A percentile compares a stretch with the other conserved stretches of the same genome.
Evolutionary conservation across 78 protist genomes (phyloP).

Genomic region (Monocercomonoides exilis): DNA sequence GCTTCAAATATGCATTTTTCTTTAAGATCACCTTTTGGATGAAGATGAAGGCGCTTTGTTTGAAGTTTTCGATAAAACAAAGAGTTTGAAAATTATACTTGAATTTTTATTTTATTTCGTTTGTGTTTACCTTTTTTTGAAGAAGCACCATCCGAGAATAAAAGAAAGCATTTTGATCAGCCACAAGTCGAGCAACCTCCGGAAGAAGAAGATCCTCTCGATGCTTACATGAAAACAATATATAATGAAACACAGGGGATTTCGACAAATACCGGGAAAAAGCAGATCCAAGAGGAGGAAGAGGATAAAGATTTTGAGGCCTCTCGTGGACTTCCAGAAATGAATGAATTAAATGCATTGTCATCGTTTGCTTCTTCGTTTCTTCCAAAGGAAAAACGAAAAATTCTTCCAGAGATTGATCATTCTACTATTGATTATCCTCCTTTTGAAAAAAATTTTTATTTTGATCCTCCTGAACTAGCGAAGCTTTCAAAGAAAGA

Average conservation of each 20-base stretch:
- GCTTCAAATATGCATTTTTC: too few relatives aligned
- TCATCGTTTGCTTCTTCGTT: neutral
- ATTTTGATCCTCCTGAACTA: slow-evolving; percentile 66
- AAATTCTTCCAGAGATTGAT: slow-evolving; percentile 51
- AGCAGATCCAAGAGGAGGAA: neutral
- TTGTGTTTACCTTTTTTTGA: too few relatives aligned
- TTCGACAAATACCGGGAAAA: neutral
- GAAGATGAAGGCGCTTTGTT: too few relatives aligned
- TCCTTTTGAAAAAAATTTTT: slow-evolving; percentile 70
- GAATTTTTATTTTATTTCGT: too few relatives aligned
- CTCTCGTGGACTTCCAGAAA: neutral
- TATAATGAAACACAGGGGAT: neutral
- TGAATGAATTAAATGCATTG: neutral
- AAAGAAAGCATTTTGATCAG: too few relatives aligned
- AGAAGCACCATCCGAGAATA: too few relatives aligned
- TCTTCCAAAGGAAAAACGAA: neutral
- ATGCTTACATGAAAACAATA: slow-evolving; percentile 20
- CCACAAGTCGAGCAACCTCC: too few relatives aligned
- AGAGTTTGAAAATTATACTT: too few relatives aligned
- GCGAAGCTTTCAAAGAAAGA: slow-evolving; percentile 48
- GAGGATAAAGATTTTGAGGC: slow-evolving; percentile 4
- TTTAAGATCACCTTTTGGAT: too few relatives aligned
- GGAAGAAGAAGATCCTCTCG: slow-evolving; percentile 17
- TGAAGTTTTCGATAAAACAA: too few relatives aligned
- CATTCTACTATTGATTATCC: slow-evolving; percentile 61